A percentile compares a stretch with the other conserved stretches of the same genome.
phyloP scores from a whole-genome alignment of 805 yeast species.

The Metschnikowia peoriensis region DNA sequence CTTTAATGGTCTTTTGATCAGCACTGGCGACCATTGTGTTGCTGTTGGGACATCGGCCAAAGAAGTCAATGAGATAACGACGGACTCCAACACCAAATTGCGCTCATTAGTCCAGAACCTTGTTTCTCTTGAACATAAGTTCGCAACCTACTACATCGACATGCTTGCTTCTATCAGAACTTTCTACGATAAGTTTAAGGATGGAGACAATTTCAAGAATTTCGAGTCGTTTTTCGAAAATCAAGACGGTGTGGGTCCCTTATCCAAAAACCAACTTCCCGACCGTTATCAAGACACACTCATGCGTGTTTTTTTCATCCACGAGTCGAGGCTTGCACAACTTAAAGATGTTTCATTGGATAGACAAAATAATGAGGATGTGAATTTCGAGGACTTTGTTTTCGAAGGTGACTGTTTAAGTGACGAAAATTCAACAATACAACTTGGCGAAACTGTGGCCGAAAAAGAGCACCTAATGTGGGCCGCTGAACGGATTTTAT shows the following conservation, averaged over 20 bases:
- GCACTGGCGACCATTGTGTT: constrained; percentile 13
- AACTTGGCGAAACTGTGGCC: background rate
- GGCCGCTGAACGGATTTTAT: constrained; percentile 41
- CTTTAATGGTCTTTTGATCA: constrained; percentile 15
- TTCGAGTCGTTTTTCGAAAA: constrained; percentile 35
- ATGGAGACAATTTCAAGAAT: constrained; percentile 19
- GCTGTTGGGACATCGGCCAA: constrained; percentile 9
- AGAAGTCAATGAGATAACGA: constrained; percentile 8
- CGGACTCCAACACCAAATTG: constrained; percentile 4
- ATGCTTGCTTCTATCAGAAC: constrained; percentile 31
- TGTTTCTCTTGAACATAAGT: constrained; percentile 22
- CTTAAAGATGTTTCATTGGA: constrained; percentile 41
- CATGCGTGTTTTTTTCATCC: constrained; percentile 43
- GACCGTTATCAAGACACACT: constrained; percentile 29
- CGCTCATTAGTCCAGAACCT: constrained; percentile 21
- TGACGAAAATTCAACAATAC: too few relatives aligned
- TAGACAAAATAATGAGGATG: constrained; percentile 53
- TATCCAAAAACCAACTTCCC: constrained; percentile 25
- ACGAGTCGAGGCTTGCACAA: constrained; percentile 48
- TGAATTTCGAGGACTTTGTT: constrained; percentile 31
- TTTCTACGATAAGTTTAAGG: constrained; percentile 30
- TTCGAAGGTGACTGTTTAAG: background rate
- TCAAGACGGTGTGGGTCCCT: constrained; percentile 18
- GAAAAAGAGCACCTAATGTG: constrained; percentile 20
- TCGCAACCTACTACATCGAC: constrained; percentile 31